Conservation (phyloP, 2,329 filamentous ascomycete species). For the Penicillium sp. region DNA sequence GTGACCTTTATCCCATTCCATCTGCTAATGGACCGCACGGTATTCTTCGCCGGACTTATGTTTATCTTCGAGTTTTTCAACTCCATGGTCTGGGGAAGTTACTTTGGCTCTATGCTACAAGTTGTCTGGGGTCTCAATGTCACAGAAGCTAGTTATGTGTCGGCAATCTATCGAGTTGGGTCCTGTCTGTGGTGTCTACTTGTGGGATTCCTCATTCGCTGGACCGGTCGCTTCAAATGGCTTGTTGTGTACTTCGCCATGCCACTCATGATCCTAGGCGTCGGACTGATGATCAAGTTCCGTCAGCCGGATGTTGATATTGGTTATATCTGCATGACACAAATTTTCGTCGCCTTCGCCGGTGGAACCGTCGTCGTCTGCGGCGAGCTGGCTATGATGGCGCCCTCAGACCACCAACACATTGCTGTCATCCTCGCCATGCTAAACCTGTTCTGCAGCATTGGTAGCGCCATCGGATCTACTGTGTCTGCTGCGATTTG, state of each 20-base stretch:
- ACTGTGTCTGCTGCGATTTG: constrained; percentile 24
- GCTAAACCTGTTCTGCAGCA: constrained; percentile 12
- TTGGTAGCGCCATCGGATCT: constrained; percentile 18
- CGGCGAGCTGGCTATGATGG: constrained; percentile 21
- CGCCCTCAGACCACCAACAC: constrained; percentile 17
- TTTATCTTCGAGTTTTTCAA: constrained; percentile 13
- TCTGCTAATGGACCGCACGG: constrained; percentile 18
- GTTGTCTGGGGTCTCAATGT: constrained; percentile 17
- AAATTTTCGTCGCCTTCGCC: constrained; percentile 22
- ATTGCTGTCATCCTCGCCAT: constrained; percentile 20
- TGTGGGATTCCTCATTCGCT: constrained; percentile 17
- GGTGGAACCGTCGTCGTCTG: constrained; percentile 18
- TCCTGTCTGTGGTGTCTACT: constrained; percentile 17
- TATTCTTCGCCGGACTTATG: constrained; percentile 13
- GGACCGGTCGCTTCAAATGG: constrained; percentile 19
- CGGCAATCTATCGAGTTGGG: constrained; percentile 21
- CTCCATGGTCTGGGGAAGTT: constrained; percentile 20
- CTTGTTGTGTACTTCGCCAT: constrained; percentile 14
- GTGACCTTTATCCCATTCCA: constrained; percentile 23
- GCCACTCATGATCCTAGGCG: constrained; percentile 19
- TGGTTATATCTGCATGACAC: constrained; percentile 19
- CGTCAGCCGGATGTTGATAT: constrained; percentile 16
- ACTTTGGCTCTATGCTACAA: constrained; percentile 17
- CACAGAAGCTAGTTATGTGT: constrained; percentile 18
- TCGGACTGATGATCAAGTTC: constrained; percentile 25